These are phyloP conservation scores for Blattamonas nauphoetae DNA, from an alignment of 78 protist genomes.

Conservation along the genomic window DNA sequence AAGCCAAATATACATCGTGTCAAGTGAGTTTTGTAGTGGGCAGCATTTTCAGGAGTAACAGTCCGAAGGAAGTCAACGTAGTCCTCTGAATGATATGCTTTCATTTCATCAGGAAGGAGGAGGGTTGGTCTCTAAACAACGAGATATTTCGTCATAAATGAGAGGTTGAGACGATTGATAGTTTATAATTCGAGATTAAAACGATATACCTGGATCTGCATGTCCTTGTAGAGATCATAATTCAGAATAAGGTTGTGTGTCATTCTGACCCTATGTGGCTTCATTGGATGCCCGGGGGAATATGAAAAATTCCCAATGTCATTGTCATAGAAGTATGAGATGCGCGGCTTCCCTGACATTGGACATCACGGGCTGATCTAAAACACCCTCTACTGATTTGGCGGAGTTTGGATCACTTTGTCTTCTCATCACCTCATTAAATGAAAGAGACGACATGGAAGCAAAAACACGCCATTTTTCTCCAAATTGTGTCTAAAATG, in stretches of 20 bases:
- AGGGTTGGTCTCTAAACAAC: constrained; percentile 54
- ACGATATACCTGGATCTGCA: constrained; percentile 56
- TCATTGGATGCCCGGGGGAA: constrained; percentile 91
- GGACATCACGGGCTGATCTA: too few relatives aligned
- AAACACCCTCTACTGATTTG: too few relatives aligned
- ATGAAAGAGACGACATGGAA: too few relatives aligned
- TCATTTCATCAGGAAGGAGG: constrained; percentile 69
- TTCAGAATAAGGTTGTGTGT: constrained; percentile 81
- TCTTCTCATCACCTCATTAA: too few relatives aligned
- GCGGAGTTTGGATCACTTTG: too few relatives aligned
- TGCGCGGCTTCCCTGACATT: neutral
- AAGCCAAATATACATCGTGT: constrained; percentile 36
- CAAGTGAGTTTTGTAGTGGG: constrained; percentile 19
- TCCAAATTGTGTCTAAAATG: too few relatives aligned
- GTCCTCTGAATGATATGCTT: constrained; percentile 84
- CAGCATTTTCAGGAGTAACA: constrained; percentile 69
- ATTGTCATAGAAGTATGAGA: neutral
- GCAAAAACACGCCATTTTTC: too few relatives aligned
- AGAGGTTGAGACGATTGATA: neutral
- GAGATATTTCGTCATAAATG: neutral
- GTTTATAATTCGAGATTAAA: neutral
- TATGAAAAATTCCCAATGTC: constrained; percentile 51
- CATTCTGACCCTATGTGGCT: constrained; percentile 84
- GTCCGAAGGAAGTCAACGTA: constrained; percentile 78
- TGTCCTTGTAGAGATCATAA: constrained; percentile 74